Conservation (phyloP, 768 basidiomycete genomes). For the Trametes cingulata region DNA sequence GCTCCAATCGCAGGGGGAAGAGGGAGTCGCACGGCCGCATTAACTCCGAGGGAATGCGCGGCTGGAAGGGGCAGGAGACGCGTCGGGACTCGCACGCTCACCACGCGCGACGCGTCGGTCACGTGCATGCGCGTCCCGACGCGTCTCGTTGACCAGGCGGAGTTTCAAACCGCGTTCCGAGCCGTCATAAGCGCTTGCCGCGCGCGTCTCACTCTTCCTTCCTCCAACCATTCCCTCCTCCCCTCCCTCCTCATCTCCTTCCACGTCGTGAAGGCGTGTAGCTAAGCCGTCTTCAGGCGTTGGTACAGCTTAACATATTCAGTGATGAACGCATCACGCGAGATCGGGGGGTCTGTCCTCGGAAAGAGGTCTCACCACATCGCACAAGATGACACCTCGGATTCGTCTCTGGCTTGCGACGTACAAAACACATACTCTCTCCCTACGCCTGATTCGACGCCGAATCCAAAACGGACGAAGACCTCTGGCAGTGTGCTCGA, state of each 20-base stretch:
- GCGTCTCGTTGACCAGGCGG: slow-evolving; percentile 33
- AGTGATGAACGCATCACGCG: slow-evolving; percentile 25
- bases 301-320: neutral
- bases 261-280: slow-evolving; percentile 11
- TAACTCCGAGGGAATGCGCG: slow-evolving; percentile 5
- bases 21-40: slow-evolving; percentile 9
- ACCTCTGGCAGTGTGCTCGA: slow-evolving; percentile 47
- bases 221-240: slow-evolving; percentile 20
- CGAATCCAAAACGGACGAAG: slow-evolving; percentile 65
- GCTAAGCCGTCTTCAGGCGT: neutral
- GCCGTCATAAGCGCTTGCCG: slow-evolving; percentile 20
- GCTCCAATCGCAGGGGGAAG: neutral
- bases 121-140: slow-evolving; percentile 24
- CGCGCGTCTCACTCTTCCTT: slow-evolving; percentile 21
- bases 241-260: slow-evolving; percentile 14
- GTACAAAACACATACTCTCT: slow-evolving; percentile 27
- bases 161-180: slow-evolving; percentile 28
- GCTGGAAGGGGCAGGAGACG: neutral
- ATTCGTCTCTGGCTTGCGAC: slow-evolving; percentile 38
- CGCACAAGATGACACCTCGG: slow-evolving; percentile 25
- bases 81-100: neutral
- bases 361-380: slow-evolving; percentile 37
- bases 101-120: slow-evolving; percentile 25
- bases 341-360: slow-evolving; percentile 32
- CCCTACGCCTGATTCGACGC: slow-evolving; percentile 63